These are phyloP conservation scores for Backusella circina DNA, from an alignment of 192 early-diverging fungal species.

Conservation along the genomic window DNA sequence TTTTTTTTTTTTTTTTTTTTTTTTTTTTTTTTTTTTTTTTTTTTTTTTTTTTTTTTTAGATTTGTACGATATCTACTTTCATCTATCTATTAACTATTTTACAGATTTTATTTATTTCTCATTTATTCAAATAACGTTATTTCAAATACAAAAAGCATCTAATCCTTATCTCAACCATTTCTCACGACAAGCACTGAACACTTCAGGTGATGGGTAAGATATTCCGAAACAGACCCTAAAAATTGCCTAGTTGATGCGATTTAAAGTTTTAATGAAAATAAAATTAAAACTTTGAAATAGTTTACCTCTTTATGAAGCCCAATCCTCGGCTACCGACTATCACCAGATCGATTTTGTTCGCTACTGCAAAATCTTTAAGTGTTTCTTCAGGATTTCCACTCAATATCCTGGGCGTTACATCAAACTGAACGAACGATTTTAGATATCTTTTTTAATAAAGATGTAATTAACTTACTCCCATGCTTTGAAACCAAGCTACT, in stretches of 20 bases:
- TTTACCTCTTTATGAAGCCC: constrained; percentile 23
- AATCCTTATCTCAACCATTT: background rate
- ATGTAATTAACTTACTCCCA: constrained; percentile 10
- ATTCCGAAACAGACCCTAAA: constrained; percentile 19
- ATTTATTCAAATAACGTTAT: background rate
- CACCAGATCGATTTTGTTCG: constrained; percentile 10
- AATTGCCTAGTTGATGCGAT: constrained; percentile 3
- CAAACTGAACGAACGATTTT: background rate
- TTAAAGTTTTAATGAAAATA: background rate
- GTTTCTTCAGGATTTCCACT: constrained; percentile 14
- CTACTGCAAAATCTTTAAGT: constrained; percentile 13
- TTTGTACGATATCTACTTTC: background rate
- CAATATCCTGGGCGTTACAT: constrained; percentile 1
- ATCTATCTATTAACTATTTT: background rate
- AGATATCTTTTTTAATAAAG: background rate
- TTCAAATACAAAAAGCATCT: too few relatives aligned
- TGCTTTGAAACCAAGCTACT: background rate
- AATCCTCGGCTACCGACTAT: constrained; percentile 21
- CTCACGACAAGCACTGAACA: constrained; percentile 14
- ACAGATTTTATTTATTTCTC: background rate
- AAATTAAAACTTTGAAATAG: background rate
- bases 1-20: too few relatives aligned
- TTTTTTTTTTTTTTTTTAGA: too few relatives aligned
- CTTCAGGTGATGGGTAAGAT: constrained; percentile 19
- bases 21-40: too few relatives aligned